phyloP scores from a whole-genome alignment of 305 asterid species.

The Solanum hybrid region DNA sequence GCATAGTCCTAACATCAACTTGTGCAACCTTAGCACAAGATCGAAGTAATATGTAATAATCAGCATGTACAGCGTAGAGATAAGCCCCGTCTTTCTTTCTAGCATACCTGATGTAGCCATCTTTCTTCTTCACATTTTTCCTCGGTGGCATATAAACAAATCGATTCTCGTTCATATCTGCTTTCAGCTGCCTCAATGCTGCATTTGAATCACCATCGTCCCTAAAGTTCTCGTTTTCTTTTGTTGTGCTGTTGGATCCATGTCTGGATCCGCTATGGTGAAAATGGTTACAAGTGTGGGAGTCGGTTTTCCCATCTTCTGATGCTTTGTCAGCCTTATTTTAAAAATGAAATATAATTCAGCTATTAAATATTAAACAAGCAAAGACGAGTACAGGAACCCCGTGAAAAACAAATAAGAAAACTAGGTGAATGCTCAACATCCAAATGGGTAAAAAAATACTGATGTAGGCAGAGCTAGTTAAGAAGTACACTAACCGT shows the following conservation, averaged over 20 bases:
- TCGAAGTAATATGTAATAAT: slow-evolving; percentile 64
- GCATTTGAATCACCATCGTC: neutral
- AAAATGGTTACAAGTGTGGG: neutral
- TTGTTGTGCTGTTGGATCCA: neutral
- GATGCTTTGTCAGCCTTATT: slow-evolving; percentile 23
- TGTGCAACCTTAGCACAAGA: slow-evolving; percentile 64
- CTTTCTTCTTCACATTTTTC: slow-evolving; percentile 22
- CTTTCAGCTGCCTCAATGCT: slow-evolving; percentile 41
- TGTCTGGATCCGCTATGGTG: slow-evolving; percentile 10
- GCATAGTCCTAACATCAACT: slow-evolving; percentile 66
- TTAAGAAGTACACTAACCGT: neutral
- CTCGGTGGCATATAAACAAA: slow-evolving; percentile 61
- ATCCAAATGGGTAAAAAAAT: neutral
- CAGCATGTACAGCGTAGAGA: slow-evolving; percentile 66
- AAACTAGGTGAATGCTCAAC: neutral
- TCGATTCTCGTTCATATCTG: slow-evolving; percentile 52
- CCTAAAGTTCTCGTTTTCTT: slow-evolving; percentile 6
- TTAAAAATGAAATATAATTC: neutral
- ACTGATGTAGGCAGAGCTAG: neutral
- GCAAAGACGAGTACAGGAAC: neutral
- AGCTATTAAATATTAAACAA: neutral
- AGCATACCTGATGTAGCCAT: slow-evolving; percentile 32
- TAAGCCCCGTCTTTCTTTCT: slow-evolving; percentile 41
- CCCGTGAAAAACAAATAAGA: neutral
- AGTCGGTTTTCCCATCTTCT: neutral